Conservation (phyloP, 1,284 basidiomycete species). For the Puccinia polysora region DNA sequence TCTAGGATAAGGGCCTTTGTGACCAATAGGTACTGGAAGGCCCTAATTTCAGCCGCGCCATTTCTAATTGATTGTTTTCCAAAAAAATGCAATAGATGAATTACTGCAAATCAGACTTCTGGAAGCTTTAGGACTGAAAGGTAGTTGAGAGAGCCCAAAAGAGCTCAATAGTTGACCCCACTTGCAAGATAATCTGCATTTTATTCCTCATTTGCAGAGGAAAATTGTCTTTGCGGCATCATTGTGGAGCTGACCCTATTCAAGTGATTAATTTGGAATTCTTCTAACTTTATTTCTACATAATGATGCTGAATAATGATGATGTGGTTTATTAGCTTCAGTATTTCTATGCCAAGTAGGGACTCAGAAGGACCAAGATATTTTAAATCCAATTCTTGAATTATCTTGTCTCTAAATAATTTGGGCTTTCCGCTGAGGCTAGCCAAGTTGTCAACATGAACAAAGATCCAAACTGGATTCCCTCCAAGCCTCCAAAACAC, state of each 20-base stretch:
- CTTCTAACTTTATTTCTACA: not conserved
- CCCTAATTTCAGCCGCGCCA: not conserved
- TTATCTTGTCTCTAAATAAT: not conserved
- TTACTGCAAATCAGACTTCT: not conserved
- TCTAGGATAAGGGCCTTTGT: not conserved
- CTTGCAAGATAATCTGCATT: no score
- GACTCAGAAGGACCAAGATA: not conserved
- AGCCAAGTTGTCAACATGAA: conserved; percentile 7
- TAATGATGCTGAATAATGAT: not conserved
- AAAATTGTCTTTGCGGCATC: no score
- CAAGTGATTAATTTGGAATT: no score
- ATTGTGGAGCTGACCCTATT: no score
- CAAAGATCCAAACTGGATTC: not conserved
- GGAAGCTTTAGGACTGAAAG: not conserved
- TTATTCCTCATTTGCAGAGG: no score
- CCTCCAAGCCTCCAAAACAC: not conserved
- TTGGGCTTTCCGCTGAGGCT: not conserved
- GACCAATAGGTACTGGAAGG: not conserved
- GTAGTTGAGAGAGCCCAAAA: not conserved
- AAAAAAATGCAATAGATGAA: not conserved
- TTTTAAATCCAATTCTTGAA: not conserved
- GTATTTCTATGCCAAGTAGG: conserved; percentile 1
- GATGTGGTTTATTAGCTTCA: no score
- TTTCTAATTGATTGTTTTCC: not conserved
- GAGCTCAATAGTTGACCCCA: not conserved